These are phyloP conservation scores for Hypoxylon crocopeplum DNA, from an alignment of 495 filamentous ascomycete genomes.

Conservation along the genomic window DNA sequence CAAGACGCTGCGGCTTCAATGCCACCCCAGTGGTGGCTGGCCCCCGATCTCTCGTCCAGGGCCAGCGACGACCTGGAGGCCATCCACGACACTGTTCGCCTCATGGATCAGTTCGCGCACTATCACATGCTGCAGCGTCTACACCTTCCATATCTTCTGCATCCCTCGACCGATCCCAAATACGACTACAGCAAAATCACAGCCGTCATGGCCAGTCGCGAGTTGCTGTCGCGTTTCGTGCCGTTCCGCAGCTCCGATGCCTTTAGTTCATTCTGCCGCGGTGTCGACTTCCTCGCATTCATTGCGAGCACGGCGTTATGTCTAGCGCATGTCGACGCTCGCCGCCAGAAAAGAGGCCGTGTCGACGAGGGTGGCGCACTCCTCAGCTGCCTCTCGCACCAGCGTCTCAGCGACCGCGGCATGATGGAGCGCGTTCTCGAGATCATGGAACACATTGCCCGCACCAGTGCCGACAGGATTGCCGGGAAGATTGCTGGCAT, in stretches of 20 bases:
- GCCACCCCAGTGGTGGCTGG: conserved; percentile 47
- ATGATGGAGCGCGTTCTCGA: conserved; percentile 51
- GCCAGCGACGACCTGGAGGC: conserved; percentile 14
- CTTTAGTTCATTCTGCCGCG: conserved; percentile 42
- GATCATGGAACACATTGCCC: conserved; percentile 43
- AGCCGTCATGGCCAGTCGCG: conserved; percentile 46
- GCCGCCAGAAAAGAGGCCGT: conserved; percentile 12
- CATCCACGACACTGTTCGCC: conserved; percentile 26
- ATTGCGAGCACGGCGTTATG: conserved; percentile 44
- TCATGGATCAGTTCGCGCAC: conserved; percentile 45
- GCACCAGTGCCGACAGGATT: conserved; percentile 1
- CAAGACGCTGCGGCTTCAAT: conserved; percentile 40
- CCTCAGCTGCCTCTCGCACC: conserved; percentile 48
- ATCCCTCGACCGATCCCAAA: conserved; percentile 14
- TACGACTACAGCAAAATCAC: conserved; percentile 48
- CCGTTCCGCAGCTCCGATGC: conserved; percentile 39
- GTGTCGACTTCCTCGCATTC: conserved; percentile 49
- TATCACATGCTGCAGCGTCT: too few species aligned
- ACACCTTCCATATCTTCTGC: conserved; percentile 47
- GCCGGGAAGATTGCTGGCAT: conserved; percentile 18
- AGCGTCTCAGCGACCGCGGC: conserved; percentile 51
- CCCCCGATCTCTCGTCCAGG: conserved; percentile 9
- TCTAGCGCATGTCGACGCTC: conserved; percentile 44
- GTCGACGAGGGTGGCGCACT: conserved; percentile 2
- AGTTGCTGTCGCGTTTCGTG: conserved; percentile 47